phyloP scores from a whole-genome alignment of 805 yeast species.

The Candida lessepsii region DNA sequence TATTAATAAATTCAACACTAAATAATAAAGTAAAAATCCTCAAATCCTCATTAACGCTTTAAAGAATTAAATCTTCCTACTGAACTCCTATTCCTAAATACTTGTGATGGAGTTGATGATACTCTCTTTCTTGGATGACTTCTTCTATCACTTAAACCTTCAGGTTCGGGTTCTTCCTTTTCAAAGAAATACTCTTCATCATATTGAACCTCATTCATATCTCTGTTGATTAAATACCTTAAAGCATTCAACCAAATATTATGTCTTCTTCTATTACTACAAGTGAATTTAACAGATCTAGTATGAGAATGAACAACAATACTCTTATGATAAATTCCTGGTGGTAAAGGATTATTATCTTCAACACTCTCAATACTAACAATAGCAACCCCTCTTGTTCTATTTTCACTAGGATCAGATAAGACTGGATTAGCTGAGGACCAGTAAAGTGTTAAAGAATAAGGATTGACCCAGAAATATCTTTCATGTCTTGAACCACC shows the following conservation, averaged over 20 bases:
- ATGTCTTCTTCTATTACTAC: slow-evolving; percentile 84
- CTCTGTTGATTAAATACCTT: slow-evolving; percentile 68
- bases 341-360: slow-evolving; percentile 84
- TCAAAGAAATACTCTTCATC: slow-evolving; percentile 26
- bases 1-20: neutral
- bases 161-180: slow-evolving; percentile 12
- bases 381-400: slow-evolving; percentile 79
- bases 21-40: neutral
- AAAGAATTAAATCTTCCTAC: slow-evolving; percentile 20
- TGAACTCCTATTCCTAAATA: slow-evolving; percentile 15
- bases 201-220: slow-evolving; percentile 54
- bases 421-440: slow-evolving; percentile 74
- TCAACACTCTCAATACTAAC: slow-evolving; percentile 73
- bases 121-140: slow-evolving; percentile 22
- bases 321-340: slow-evolving; percentile 84
- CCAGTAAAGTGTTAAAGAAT: slow-evolving; percentile 89
- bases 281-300: slow-evolving; percentile 67
- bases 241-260: slow-evolving; percentile 88
- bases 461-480: slow-evolving; percentile 96
- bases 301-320: slow-evolving; percentile 70
- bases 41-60: slow-evolving; percentile 11
- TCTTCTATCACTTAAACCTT: slow-evolving; percentile 22
- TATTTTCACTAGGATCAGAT: slow-evolving; percentile 61
- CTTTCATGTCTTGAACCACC: slow-evolving; percentile 85
- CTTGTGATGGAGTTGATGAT: slow-evolving; percentile 16